These are phyloP conservation scores for Ehretia macrophylla DNA, from an alignment of 257 asterid genomes.

Conservation along the genomic window DNA sequence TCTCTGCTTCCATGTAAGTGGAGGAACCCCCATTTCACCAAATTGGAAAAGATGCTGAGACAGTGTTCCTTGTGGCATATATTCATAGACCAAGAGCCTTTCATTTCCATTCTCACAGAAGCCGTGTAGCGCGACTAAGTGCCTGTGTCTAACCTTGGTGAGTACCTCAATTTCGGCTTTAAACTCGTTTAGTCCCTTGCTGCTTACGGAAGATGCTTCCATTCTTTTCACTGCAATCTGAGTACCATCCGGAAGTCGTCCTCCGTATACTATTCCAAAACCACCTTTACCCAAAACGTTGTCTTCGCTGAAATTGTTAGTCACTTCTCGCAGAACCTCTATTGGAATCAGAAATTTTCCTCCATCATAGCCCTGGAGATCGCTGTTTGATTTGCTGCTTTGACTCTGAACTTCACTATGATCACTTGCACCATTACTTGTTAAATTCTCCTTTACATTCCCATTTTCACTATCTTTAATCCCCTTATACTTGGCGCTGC, in stretches of 20 bases:
- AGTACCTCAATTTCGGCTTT: constrained; percentile 88
- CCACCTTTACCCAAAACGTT: constrained; percentile 78
- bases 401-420: neutral
- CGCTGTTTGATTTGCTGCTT: constrained; percentile 19
- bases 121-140: constrained; percentile 76
- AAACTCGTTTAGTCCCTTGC: constrained; percentile 60
- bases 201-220: constrained; percentile 43
- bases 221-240: constrained; percentile 83
- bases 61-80: constrained; percentile 82
- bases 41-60: constrained; percentile 54
- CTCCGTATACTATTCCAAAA: constrained; percentile 76
- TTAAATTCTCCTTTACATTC: constrained; percentile 7
- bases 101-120: constrained; percentile 67
- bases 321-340: constrained; percentile 56
- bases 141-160: constrained; percentile 66
- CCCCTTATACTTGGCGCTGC: constrained; percentile 8
- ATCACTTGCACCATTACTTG: constrained; percentile 1
- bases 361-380: constrained; percentile 38
- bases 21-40: constrained; percentile 25
- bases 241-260: constrained; percentile 63
- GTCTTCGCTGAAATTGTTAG: constrained; percentile 48
- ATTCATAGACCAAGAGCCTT: constrained; percentile 80
- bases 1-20: constrained; percentile 72
- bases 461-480: constrained; percentile 11
- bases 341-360: constrained; percentile 41